Evolutionary conservation across 768 basidiomycete species (phyloP).

Genomic region (Auricularia auricula-judae): DNA sequence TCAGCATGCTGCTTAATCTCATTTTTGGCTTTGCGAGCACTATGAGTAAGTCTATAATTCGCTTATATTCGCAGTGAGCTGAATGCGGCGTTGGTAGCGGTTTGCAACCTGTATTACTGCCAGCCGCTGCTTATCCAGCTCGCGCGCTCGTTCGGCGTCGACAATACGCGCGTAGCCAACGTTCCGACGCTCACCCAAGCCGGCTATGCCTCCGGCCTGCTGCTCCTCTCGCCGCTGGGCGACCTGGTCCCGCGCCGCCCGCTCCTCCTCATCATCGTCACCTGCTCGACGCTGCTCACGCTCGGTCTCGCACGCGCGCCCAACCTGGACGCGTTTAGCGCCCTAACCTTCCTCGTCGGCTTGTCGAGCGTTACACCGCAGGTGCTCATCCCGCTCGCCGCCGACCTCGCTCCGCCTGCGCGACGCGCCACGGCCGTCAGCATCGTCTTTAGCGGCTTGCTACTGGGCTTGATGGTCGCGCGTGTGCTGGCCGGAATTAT

Average conservation of each 20-base stretch:
- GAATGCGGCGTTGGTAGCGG: conserved; percentile 15
- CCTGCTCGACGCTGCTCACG: conserved; percentile 44
- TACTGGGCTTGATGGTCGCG: conserved; percentile 64
- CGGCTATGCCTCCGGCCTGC: conserved; percentile 54
- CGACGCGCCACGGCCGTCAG: conserved; percentile 66
- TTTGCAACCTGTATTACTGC: conserved; percentile 75
- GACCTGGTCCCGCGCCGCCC: conserved; percentile 71
- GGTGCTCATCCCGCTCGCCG: conserved; percentile 56
- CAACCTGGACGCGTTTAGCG: conserved; percentile 49
- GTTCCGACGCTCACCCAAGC: conserved; percentile 23
- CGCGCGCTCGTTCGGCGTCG: conserved; percentile 17
- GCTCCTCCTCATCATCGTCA: conserved; percentile 48
- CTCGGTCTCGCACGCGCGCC: conserved; percentile 61
- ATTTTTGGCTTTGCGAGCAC: conserved; percentile 57
- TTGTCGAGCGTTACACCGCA: conserved; percentile 49
- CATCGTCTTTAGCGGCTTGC: conserved; percentile 35
- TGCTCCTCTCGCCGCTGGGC: conserved; percentile 72
- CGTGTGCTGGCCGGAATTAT: conserved; percentile 69
- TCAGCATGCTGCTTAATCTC: conserved; percentile 41
- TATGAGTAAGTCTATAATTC: conserved; percentile 30
- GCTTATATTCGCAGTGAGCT: neutral
- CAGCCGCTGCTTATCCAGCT: conserved; percentile 56
- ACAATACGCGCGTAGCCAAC: conserved; percentile 16
- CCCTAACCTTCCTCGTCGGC: conserved; percentile 61
- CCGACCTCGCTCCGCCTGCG: conserved; percentile 68